Conservation (phyloP, 345 rosid genomes). For the Conringia planisiliqua region DNA sequence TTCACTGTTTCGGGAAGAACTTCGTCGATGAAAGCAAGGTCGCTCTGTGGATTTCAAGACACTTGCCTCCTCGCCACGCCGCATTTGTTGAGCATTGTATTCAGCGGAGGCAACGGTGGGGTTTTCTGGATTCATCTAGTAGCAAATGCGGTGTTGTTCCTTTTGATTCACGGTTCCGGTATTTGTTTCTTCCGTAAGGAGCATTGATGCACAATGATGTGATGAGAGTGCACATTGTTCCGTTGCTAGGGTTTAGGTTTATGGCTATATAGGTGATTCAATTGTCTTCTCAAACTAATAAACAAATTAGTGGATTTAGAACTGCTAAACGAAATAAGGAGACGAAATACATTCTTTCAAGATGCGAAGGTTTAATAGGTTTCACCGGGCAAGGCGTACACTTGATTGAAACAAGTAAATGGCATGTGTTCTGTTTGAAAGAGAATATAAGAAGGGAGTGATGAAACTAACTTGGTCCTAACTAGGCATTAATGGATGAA, state of each 20-base stretch:
- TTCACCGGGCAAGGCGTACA: not conserved
- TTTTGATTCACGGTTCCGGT: constrained; percentile 79
- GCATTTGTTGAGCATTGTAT: constrained; percentile 80
- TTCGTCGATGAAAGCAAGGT: constrained; percentile 66
- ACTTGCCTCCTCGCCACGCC: constrained; percentile 70
- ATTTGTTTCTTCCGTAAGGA: constrained; percentile 57
- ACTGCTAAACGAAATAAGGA: not conserved
- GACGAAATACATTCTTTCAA: not conserved
- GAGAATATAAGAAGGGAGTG: not conserved
- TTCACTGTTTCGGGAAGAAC: constrained; percentile 71
- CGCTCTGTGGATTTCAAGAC: constrained; percentile 80
- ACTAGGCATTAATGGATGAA: constrained; percentile 52
- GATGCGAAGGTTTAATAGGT: not conserved
- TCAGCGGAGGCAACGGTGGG: constrained; percentile 64
- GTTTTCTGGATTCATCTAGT: constrained; percentile 52
- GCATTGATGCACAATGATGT: constrained; percentile 13
- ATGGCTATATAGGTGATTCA: constrained; percentile 18
- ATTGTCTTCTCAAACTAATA: constrained; percentile 10
- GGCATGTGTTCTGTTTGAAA: not conserved
- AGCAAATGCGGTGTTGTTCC: constrained; percentile 74
- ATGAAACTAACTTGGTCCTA: constrained; percentile 28
- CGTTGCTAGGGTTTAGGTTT: constrained; percentile 10
- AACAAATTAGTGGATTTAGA: constrained; percentile 1
- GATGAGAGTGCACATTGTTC: not conserved
- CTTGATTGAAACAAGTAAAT: not conserved